Evolutionary conservation across 495 filamentous ascomycete genomes (phyloP).

Genomic region (Cryomyces minteri): DNA sequence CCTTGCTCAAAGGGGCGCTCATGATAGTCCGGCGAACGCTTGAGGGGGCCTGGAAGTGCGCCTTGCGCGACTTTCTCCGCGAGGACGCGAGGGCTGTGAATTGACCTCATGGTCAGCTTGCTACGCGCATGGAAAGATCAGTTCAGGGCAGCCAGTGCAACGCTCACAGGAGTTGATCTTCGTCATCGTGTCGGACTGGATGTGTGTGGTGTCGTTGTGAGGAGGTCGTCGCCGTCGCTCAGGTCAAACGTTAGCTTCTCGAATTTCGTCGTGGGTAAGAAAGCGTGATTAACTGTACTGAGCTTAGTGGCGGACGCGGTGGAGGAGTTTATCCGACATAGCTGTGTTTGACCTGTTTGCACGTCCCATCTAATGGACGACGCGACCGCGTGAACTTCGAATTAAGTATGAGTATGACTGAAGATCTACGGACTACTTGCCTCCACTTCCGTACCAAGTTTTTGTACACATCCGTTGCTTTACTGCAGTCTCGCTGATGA

Average conservation of each 20-base stretch:
- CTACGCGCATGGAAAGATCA: neutral
- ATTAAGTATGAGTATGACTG: too few species aligned
- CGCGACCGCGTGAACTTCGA: too few species aligned
- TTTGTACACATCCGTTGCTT: too few species aligned
- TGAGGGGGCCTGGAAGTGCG: constrained; percentile 85
- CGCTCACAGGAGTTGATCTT: constrained; percentile 35
- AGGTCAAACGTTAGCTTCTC: neutral
- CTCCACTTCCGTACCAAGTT: too few species aligned
- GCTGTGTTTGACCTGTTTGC: too few species aligned
- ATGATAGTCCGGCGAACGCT: constrained; percentile 76
- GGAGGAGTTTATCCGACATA: too few species aligned
- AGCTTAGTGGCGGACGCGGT: too few species aligned
- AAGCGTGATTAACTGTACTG: too few species aligned
- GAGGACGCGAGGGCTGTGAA: constrained; percentile 52
- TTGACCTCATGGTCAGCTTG: neutral
- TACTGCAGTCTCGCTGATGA: too few species aligned
- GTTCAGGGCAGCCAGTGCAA: neutral
- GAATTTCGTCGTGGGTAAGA: too few species aligned
- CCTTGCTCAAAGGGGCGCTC: constrained; percentile 85
- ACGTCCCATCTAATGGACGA: too few species aligned
- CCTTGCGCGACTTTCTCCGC: constrained; percentile 93
- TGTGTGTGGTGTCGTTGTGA: constrained; percentile 1
- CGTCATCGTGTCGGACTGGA: constrained; percentile 24
- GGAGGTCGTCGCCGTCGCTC: neutral
- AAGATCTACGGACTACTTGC: too few species aligned